Percentiles rank a stretch among this genome's conserved stretches.
Conservation (phyloP, 495 filamentous ascomycete species). For the Delitschia confertaspora region DNA sequence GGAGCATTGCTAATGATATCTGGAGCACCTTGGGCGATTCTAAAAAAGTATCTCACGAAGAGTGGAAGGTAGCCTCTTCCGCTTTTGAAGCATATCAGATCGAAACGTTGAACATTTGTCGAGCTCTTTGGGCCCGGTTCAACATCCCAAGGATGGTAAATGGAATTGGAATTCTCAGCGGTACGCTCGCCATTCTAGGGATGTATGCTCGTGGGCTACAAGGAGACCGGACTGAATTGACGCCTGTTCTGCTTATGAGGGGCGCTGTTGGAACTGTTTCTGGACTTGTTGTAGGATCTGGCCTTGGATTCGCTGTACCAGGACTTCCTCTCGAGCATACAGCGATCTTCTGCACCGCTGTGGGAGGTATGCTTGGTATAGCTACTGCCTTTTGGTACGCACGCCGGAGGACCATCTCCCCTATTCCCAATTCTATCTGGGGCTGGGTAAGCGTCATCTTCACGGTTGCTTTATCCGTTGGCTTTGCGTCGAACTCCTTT, state of each 20-base stretch:
- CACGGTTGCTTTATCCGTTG: slow-evolving; percentile 71
- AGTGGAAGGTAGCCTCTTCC: slow-evolving; percentile 41
- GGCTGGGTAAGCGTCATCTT: slow-evolving; percentile 76
- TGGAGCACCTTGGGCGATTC: slow-evolving; percentile 36
- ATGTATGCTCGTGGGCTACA: slow-evolving; percentile 59
- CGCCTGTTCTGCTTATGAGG: slow-evolving; percentile 37
- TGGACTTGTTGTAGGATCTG: slow-evolving; percentile 30
- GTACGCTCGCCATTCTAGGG: slow-evolving; percentile 55
- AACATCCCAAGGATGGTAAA: slow-evolving; percentile 74
- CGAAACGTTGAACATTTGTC: slow-evolving; percentile 71
- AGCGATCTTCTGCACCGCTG: slow-evolving; percentile 45
- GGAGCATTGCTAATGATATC: slow-evolving; percentile 43
- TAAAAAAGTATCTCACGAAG: slow-evolving; percentile 35
- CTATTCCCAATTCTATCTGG: slow-evolving; percentile 76
- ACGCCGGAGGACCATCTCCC: slow-evolving; percentile 42
- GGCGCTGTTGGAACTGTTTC: slow-evolving; percentile 30
- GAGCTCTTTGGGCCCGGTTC: slow-evolving; percentile 81
- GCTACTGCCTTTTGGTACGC: slow-evolving; percentile 45
- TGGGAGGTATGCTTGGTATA: slow-evolving; percentile 56
- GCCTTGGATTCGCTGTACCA: slow-evolving; percentile 23
- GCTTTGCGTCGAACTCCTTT: slow-evolving; percentile 95
- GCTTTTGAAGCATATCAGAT: slow-evolving; percentile 65
- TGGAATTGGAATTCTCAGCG: slow-evolving; percentile 62
- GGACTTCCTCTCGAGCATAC: slow-evolving; percentile 26
- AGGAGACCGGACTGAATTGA: slow-evolving; percentile 46